phyloP scores from a whole-genome alignment of 192 early-diverging fungal genomes.

The Geranomyces variabilis region DNA sequence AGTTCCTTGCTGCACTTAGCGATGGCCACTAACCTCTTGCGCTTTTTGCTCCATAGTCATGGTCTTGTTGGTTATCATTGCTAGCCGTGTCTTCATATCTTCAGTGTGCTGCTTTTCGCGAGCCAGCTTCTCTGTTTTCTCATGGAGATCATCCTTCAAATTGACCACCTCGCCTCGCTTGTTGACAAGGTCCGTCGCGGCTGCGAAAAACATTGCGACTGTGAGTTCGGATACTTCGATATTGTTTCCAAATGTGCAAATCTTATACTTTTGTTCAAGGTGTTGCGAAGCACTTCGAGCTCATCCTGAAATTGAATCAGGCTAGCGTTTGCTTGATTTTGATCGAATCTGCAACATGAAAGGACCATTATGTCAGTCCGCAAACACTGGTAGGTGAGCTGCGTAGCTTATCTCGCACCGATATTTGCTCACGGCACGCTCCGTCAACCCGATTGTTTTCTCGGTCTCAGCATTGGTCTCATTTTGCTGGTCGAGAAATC shows the following conservation, averaged over 20 bases:
- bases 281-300: slow-evolving; percentile 56
- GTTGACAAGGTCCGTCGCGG: slow-evolving; percentile 55
- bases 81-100: slow-evolving; percentile 46
- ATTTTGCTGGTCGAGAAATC: slow-evolving; percentile 52
- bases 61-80: slow-evolving; percentile 43
- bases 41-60: slow-evolving; percentile 55
- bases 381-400: too few species aligned
- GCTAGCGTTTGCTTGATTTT: slow-evolving; percentile 34
- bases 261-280: slow-evolving; percentile 52
- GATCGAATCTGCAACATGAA: slow-evolving; percentile 40
- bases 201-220: slow-evolving; percentile 20
- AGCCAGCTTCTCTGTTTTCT: slow-evolving; percentile 45
- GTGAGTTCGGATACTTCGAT: slow-evolving; percentile 2
- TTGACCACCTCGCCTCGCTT: slow-evolving; percentile 47
- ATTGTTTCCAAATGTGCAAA: background rate
- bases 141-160: slow-evolving; percentile 52
- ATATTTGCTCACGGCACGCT: slow-evolving; percentile 54
- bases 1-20: too few species aligned
- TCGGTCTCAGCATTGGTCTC: slow-evolving; percentile 52
- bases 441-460: slow-evolving; percentile 53
- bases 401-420: slow-evolving; percentile 38
- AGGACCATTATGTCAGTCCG: background rate
- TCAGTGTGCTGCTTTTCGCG: slow-evolving; percentile 35
- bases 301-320: slow-evolving; percentile 59
- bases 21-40: slow-evolving; percentile 41